Evolutionary conservation across 805 yeast species (phyloP).

Genomic region (Allodekkera sacchari): DNA sequence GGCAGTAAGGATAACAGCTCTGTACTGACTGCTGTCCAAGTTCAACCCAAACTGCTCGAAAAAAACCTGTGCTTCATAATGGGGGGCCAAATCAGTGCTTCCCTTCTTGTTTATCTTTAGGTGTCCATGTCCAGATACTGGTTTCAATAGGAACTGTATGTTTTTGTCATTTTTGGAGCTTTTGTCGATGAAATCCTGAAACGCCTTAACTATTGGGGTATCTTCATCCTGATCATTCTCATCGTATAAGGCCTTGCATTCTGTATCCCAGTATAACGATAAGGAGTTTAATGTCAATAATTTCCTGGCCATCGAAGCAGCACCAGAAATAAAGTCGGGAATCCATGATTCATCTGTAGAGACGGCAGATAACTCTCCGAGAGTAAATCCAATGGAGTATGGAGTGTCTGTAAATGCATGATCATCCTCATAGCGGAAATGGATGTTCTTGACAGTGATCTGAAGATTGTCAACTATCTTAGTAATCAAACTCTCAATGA

Average conservation of each 20-base stretch:
- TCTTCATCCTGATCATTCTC: constrained; percentile 44
- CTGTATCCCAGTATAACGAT: constrained; percentile 77
- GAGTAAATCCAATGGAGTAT: constrained; percentile 73
- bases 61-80: constrained; percentile 62
- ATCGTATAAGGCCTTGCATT: constrained; percentile 31
- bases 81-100: constrained; percentile 59
- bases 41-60: constrained; percentile 88
- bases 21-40: constrained; percentile 76
- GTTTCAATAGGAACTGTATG: constrained; percentile 61
- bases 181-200: constrained; percentile 36
- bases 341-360: constrained; percentile 82
- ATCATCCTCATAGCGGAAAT: constrained; percentile 83
- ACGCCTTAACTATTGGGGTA: constrained; percentile 26
- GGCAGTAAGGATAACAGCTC: constrained; percentile 71
- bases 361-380: constrained; percentile 83
- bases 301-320: constrained; percentile 63
- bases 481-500: constrained; percentile 78
- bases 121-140: constrained; percentile 85
- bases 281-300: constrained; percentile 66
- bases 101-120: constrained; percentile 74
- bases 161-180: constrained; percentile 16
- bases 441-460: constrained; percentile 84
- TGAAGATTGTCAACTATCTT: constrained; percentile 91
- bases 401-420: constrained; percentile 64
- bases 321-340: constrained; percentile 73